phyloP scores from a whole-genome alignment of 179 eudicot genomes.

The Beta lomatogona region DNA sequence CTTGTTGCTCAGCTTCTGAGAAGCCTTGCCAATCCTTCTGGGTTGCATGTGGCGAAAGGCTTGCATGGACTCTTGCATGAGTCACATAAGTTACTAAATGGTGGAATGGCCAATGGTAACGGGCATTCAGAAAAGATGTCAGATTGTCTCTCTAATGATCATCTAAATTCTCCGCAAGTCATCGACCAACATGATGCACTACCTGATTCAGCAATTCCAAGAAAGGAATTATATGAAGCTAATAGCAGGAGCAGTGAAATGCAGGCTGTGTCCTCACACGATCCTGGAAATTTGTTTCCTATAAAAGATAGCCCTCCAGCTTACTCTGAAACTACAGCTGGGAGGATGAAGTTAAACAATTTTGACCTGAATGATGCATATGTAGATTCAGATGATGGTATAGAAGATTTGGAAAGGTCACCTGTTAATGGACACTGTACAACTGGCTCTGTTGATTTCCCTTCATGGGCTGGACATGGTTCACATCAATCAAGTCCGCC shows the following conservation, averaged over 20 bases:
- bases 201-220: slow-evolving; percentile 34
- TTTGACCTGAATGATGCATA: no score
- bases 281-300: slow-evolving; percentile 28
- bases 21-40: slow-evolving; percentile 39
- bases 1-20: slow-evolving; percentile 60
- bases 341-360: slow-evolving; percentile 45
- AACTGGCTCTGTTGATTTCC: no score
- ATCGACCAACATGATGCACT: slow-evolving; percentile 15
- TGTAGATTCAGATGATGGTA: no score
- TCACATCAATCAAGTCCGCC: no score
- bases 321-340: slow-evolving; percentile 41
- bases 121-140: slow-evolving; percentile 45
- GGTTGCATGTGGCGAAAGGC: no score
- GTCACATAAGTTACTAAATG: slow-evolving; percentile 50
- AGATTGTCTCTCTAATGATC: slow-evolving; percentile 24
- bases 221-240: slow-evolving; percentile 23
- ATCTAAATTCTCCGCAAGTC: slow-evolving; percentile 20
- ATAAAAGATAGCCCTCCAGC: slow-evolving; percentile 39
- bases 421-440: no score
- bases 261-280: slow-evolving; percentile 31
- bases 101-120: slow-evolving; percentile 38
- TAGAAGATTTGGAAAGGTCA: no score
- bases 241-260: slow-evolving; percentile 16
- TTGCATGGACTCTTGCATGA: slow-evolving; percentile 45
- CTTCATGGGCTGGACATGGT: no score